These are phyloP conservation scores for Turnera subulata DNA, from an alignment of 345 rosid species.

Conservation along the genomic window DNA sequence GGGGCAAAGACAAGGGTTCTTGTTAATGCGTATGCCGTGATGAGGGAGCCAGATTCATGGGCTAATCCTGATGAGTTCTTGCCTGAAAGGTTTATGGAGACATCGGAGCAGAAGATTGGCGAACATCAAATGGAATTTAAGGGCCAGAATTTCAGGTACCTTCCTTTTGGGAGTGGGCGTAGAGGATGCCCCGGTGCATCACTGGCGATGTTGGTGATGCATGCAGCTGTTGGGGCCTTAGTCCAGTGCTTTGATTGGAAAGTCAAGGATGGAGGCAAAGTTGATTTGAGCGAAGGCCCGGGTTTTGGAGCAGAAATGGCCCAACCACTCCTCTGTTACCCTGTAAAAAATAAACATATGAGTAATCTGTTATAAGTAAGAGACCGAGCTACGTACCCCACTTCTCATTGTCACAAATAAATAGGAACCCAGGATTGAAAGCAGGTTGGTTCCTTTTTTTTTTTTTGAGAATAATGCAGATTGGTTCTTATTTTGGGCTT, in stretches of 20 bases:
- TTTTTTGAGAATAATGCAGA: too few species aligned
- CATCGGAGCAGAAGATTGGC: constrained; percentile 27
- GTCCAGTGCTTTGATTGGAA: constrained; percentile 45
- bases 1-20: constrained; percentile 40
- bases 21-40: constrained; percentile 38
- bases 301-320: constrained; percentile 42
- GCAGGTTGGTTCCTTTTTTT: too few species aligned
- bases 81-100: constrained; percentile 33
- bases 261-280: constrained; percentile 18
- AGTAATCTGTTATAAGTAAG: too few species aligned
- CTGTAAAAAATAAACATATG: too few species aligned
- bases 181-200: constrained; percentile 55
- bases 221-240: constrained; percentile 32
- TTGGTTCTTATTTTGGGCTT: too few species aligned
- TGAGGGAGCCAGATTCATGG: constrained; percentile 48
- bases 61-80: constrained; percentile 31
- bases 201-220: constrained; percentile 50
- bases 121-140: constrained; percentile 56
- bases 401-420: too few species aligned
- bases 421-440: too few species aligned
- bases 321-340: constrained; percentile 29
- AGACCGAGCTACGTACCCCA: too few species aligned
- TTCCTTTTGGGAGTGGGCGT: constrained; percentile 60
- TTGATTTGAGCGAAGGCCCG: constrained; percentile 31
- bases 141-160: constrained; percentile 56